Evolutionary conservation across 148 eudicot species (phyloP).

Genomic region (Camellia lanceoleosa): DNA sequence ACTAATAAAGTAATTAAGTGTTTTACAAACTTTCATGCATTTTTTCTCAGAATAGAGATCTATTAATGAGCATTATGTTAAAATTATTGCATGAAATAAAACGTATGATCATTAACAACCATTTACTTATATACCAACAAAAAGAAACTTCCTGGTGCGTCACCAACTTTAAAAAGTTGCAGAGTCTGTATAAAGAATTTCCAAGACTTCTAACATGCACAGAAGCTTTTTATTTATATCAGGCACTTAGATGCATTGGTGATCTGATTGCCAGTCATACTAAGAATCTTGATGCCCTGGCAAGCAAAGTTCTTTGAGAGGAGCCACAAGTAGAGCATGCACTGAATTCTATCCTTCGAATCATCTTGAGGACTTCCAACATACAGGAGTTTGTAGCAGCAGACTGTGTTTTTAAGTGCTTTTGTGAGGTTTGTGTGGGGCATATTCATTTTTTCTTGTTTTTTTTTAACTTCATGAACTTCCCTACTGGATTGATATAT

Average conservation of each 20-base stretch:
- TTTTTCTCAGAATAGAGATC: neutral
- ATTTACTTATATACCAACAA: neutral
- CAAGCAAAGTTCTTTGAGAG: conserved; percentile 83
- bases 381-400: conserved; percentile 86
- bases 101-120: neutral
- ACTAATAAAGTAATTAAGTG: neutral
- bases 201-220: conserved; percentile 1
- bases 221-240: conserved; percentile 16
- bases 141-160: conserved; percentile 1
- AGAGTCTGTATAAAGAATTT: neutral
- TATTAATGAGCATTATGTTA: neutral
- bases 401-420: conserved; percentile 79
- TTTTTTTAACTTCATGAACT: neutral
- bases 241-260: conserved; percentile 87
- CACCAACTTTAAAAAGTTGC: neutral
- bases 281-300: conserved; percentile 70
- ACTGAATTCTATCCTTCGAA: conserved; percentile 75
- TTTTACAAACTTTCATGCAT: neutral
- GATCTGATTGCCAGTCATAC: conserved; percentile 69
- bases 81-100: neutral
- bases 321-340: conserved; percentile 83
- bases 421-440: conserved; percentile 67
- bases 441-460: conserved; percentile 4
- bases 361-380: conserved; percentile 82
- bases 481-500: neutral